These are phyloP conservation scores for Pascua sp. DNA, from an alignment of 1,284 basidiomycete genomes.

Conservation along the genomic window DNA sequence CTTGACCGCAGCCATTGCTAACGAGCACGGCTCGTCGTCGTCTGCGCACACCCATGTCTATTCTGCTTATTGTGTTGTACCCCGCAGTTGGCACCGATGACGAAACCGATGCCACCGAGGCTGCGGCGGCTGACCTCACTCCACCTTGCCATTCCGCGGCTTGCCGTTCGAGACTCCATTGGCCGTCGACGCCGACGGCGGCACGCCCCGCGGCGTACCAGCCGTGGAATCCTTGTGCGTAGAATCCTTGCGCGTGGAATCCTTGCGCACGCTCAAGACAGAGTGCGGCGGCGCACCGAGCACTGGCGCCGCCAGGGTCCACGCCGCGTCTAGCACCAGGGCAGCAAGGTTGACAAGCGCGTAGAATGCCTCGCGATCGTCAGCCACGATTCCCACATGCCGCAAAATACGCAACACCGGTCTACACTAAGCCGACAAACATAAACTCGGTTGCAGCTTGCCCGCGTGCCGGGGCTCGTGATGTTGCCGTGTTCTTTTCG, in stretches of 20 bases:
- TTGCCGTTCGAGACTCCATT: background rate
- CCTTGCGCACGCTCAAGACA: background rate
- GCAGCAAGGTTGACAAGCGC: constrained; percentile 4
- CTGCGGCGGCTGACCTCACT: background rate
- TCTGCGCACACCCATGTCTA: background rate
- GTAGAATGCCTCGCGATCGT: constrained; percentile 4
- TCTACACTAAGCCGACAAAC: too few relatives aligned
- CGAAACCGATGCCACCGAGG: background rate
- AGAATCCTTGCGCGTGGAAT: too few relatives aligned
- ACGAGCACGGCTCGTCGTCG: background rate
- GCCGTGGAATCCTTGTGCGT: too few relatives aligned
- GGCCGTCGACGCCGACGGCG: background rate
- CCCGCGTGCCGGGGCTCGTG: too few relatives aligned
- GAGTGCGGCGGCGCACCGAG: constrained; percentile 2
- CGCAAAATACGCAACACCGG: too few relatives aligned
- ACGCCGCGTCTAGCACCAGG: background rate
- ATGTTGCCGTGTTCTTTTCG: too few relatives aligned
- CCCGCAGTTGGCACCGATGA: background rate
- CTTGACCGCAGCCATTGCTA: background rate
- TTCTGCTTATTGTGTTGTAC: background rate
- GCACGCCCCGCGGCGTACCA: background rate
- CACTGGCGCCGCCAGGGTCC: constrained; percentile 4
- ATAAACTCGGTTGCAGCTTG: too few relatives aligned
- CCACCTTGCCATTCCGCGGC: background rate
- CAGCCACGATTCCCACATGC: background rate